Conservation (phyloP, 768 basidiomycete genomes). For the Hygrocybe punicea region DNA sequence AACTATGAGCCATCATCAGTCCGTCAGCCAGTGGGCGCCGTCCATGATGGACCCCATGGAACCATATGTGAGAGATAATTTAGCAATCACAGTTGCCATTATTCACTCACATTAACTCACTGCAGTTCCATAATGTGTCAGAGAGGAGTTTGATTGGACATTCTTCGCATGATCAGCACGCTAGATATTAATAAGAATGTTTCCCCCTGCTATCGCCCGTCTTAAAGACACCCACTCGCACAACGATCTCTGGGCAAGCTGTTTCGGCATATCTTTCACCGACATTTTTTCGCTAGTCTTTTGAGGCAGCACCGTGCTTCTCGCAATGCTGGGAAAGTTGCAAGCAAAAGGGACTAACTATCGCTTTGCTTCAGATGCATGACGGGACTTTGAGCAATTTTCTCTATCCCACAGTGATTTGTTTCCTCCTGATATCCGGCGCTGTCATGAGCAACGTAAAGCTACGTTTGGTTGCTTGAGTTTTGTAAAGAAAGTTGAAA, state of each 20-base stretch:
- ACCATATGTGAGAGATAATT: conserved; percentile 52
- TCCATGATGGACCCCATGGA: conserved; percentile 40
- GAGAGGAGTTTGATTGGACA: conserved; percentile 40
- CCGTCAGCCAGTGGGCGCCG: conserved; percentile 53
- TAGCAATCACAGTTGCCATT: not conserved
- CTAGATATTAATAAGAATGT: conserved; percentile 39
- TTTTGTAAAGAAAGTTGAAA: too few species aligned
- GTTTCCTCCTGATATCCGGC: too few species aligned
- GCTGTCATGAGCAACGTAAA: too few species aligned
- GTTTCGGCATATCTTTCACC: too few species aligned
- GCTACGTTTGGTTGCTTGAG: too few species aligned
- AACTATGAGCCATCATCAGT: conserved; percentile 46
- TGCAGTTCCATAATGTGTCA: conserved; percentile 31
- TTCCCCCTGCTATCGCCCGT: not conserved
- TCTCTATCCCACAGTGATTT: too few species aligned
- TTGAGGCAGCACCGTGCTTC: too few species aligned
- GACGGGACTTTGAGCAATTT: too few species aligned
- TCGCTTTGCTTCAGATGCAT: too few species aligned
- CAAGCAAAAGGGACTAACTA: too few species aligned
- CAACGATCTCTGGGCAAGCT: not conserved
- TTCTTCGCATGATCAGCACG: conserved; percentile 34
- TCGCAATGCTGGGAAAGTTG: too few species aligned
- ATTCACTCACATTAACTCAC: not conserved
- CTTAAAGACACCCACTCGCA: not conserved
- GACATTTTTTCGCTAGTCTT: too few species aligned